Base-by-base conservation (phyloP, 2,329 filamentous ascomycete genomes). In the Xylariaceae sp. region DNA sequence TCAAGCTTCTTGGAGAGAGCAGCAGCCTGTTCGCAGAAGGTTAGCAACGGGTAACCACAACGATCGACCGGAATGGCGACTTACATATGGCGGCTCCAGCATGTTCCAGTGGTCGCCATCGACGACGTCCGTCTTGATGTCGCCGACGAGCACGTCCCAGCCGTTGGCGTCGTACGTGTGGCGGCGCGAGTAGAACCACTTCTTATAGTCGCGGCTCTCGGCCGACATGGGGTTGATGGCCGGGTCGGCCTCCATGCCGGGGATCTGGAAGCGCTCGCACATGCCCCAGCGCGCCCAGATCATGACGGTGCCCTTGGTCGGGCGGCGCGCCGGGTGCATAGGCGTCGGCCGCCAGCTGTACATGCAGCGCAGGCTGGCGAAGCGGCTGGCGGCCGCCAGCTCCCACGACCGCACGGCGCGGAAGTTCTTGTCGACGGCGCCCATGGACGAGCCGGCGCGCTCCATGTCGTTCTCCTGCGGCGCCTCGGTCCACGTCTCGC, bases 71-170 rank as follows among this genome's bases (percentile, higher is more conserved):
- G 12, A 17, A 15, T 5, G 27, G 14, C 15, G 19, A 40, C 43
- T 43, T 35, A 46, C 43, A 34, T 21, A 35, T 19, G 41, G 39
- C 24, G 29, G 26, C 27, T 37, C 26, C 6, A 44, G 33, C 33
- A 46, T 42, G 16, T 16, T 38, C 37, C 37, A 46, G 21, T 40
- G 43, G 32, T 46, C 28, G 5, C 39, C 38, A 14, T 40, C 35
- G 10, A 44, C 33, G 15, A 40, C 35, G 23, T 32, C 17, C 7
- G 35, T 36, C 18, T 38, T 22, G 25, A 42, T 22, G 21, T 37
- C 34, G 6, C 43, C 38, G 22, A 38, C 35, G 14, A 45, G 33
- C 5, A 31, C 23, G 26, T 42, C 36, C 43, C 40, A 44, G 11
- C 40, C 38, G 19, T 44, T 36, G 7, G 33, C 36, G 13, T 28